Percentiles rank a stretch among this genome's conserved stretches.
Conservation (phyloP, 2,329 filamentous ascomycete genomes). For the Dothistroma septosporum region DNA sequence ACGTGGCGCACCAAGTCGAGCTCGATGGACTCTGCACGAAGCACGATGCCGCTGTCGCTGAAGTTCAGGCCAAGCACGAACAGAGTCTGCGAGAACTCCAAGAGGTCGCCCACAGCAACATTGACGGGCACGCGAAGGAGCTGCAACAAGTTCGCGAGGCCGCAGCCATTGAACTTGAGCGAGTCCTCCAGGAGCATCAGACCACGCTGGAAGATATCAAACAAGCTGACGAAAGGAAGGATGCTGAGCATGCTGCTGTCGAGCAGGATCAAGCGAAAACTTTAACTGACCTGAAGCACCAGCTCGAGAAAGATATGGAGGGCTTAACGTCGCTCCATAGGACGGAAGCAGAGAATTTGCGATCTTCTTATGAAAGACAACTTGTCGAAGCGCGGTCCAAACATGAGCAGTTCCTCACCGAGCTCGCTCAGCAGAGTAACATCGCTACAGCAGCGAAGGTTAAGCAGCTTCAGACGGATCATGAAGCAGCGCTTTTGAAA, state of each 20-base stretch:
- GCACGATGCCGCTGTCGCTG: no score
- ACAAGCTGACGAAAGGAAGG: constrained; percentile 2
- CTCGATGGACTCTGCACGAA: no score
- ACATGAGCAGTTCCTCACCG: constrained; percentile 18
- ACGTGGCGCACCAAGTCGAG: no score
- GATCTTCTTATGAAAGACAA: neutral
- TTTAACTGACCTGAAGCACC: neutral
- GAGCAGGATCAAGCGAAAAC: constrained; percentile 10
- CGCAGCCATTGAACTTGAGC: neutral
- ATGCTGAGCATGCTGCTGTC: constrained; percentile 3
- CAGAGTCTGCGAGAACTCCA: constrained; percentile 6
- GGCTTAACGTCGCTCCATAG: neutral
- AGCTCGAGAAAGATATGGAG: neutral
- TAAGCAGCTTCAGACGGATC: constrained; percentile 11
- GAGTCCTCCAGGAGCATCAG: neutral
- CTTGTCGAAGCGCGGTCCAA: constrained; percentile 12
- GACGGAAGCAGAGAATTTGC: neutral
- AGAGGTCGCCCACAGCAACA: constrained; percentile 3
- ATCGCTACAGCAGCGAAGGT: constrained; percentile 12
- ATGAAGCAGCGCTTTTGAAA: constrained; percentile 11
- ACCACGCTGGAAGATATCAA: constrained; percentile 2
- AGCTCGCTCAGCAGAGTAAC: constrained; percentile 16
- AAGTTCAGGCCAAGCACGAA: neutral
- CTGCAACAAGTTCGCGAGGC: constrained; percentile 1
- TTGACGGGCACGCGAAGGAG: constrained; percentile 5